Conservation (phyloP, 768 basidiomycete species). For the Rhodotorula taiwanensis region DNA sequence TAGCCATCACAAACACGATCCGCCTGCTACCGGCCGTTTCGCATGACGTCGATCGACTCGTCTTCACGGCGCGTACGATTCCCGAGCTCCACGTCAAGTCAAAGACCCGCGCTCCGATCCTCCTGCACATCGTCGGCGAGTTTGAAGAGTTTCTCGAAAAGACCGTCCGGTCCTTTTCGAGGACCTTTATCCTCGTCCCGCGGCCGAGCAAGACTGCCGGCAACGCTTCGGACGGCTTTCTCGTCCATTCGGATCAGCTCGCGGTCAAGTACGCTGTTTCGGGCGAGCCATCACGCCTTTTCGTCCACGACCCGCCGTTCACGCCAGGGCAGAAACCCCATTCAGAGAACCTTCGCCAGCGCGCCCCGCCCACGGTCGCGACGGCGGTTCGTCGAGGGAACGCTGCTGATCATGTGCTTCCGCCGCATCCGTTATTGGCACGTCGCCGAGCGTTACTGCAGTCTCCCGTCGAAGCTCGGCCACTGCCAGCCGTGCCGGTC, state of each 20-base stretch:
- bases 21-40: constrained; percentile 20
- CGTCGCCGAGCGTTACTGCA: no score
- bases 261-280: constrained; percentile 5
- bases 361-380: neutral
- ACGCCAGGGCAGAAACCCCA: neutral
- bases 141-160: constrained; percentile 32
- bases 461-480: no score
- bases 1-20: constrained; percentile 27
- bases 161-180: constrained; percentile 4
- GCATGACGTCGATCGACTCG: constrained; percentile 7
- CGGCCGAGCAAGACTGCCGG: neutral
- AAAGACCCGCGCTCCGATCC: constrained; percentile 4
- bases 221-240: neutral
- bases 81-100: constrained; percentile 12
- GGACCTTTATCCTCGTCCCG: constrained; percentile 25
- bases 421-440: no score
- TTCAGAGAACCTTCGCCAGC: neutral
- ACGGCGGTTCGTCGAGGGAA: neutral
- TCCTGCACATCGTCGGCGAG: constrained; percentile 18
- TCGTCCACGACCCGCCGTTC: neutral
- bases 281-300: neutral
- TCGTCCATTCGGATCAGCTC: constrained; percentile 23
- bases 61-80: constrained; percentile 5
- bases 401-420: no score
- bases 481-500: no score